A percentile compares a stretch with the other conserved stretches of the same genome.
phyloP scores from a whole-genome alignment of 2,329 filamentous ascomycete genomes.

The Aspergillus candidus region DNA sequence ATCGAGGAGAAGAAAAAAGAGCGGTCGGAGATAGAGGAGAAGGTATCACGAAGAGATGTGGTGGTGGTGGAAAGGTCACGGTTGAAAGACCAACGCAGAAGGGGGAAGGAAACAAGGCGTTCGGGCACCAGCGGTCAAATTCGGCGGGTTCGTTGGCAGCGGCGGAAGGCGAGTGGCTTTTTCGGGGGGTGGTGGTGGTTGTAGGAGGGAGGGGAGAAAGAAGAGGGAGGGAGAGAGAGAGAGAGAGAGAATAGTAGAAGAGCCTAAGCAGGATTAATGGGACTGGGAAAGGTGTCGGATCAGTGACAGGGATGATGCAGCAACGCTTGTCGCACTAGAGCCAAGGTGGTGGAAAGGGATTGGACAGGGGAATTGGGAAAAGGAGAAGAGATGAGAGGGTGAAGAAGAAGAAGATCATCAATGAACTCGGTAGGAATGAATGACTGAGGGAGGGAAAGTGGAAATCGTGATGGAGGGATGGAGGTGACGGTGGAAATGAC shows the following conservation, averaged over 20 bases:
- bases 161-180: conserved; percentile 23
- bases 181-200: no score
- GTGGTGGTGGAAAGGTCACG: conserved; percentile 11
- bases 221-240: conserved; percentile 10
- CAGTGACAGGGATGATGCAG: conserved; percentile 30
- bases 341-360: conserved; percentile 1
- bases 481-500: no score
- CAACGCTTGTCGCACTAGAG: conserved; percentile 20
- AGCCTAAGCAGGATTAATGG: conserved; percentile 11
- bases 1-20: neutral
- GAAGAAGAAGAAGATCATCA: no score
- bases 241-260: neutral
- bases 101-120: conserved; percentile 29
- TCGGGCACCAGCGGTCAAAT: conserved; percentile 31
- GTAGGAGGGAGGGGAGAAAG: no score
- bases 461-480: no score
- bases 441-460: no score
- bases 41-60: neutral
- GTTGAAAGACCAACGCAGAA: conserved; percentile 19
- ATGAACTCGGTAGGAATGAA: no score
- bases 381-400: no score
- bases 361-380: no score
- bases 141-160: conserved; percentile 23
- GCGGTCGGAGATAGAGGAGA: neutral
- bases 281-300: no score